Percentiles rank a stretch among this genome's conserved stretches.
Evolutionary conservation across 78 protist species (phyloP).

Genomic region (Emiliania huxleyi): DNA sequence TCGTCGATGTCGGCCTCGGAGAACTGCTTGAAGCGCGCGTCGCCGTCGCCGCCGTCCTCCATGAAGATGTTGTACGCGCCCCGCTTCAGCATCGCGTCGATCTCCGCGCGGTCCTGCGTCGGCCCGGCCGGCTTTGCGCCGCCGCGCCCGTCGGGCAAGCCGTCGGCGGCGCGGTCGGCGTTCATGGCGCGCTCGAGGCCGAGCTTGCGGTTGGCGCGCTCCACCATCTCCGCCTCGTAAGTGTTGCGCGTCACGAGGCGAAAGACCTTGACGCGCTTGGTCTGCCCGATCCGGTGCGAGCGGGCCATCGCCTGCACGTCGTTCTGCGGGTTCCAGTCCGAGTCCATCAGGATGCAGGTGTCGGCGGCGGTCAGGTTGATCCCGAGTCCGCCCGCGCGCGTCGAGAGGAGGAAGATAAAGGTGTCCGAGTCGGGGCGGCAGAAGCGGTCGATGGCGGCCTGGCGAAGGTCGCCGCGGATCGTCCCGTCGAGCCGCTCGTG

Average conservation of each 20-base stretch:
- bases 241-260: slow-evolving; percentile 52
- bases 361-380: slow-evolving; percentile 85
- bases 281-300: slow-evolving; percentile 71
- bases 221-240: slow-evolving; percentile 64
- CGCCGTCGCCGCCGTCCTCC: not conserved
- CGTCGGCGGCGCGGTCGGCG: not conserved
- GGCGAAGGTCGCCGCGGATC: slow-evolving; percentile 81
- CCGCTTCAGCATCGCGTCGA: slow-evolving; percentile 37
- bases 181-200: slow-evolving; percentile 64
- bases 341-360: slow-evolving; percentile 88
- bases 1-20: slow-evolving; percentile 47
- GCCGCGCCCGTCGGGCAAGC: not conserved
- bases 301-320: slow-evolving; percentile 63
- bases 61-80: slow-evolving; percentile 52
- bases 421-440: slow-evolving; percentile 1
- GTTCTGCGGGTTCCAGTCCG: slow-evolving; percentile 70
- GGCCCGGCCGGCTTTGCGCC: not conserved
- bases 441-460: slow-evolving; percentile 89
- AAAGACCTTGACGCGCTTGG: slow-evolving; percentile 38
- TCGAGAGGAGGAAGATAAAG: slow-evolving; percentile 91
- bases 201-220: slow-evolving; percentile 52
- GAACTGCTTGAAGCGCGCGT: not conserved
- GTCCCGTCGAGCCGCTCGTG: slow-evolving; percentile 96
- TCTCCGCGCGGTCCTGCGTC: slow-evolving; percentile 7
- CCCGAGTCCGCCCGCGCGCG: slow-evolving; percentile 79